Evolutionary conservation across 2,329 filamentous ascomycete species (phyloP), one percentile per base, ranked within the genome.

Genomic region (Pyrenophora seminiperda): DNA sequence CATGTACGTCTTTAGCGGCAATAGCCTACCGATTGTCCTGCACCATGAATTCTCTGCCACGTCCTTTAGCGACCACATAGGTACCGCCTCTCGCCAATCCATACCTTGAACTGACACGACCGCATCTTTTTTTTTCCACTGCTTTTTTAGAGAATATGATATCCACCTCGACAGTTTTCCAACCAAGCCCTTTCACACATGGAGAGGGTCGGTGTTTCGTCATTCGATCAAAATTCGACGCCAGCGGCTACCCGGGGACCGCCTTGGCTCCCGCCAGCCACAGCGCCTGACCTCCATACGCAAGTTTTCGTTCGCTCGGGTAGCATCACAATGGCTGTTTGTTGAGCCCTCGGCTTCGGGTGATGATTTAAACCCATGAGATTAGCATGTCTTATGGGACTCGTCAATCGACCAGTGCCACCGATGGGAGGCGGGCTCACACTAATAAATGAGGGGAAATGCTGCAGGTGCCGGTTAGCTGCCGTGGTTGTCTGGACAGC

Each of bases 11-110:
- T 54, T 52, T 63, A 55, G 58, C 42, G 19, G 46, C 51, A 29
- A 22, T 40, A 36, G 47, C 41, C 27, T 54, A 61, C 63, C 58
- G 54, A 66, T 62, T 67, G 55, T 47, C 43, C 42, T 45, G 33
- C 41, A 45, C 33, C 22, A 17, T 36, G 20, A 29, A 22, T 22
- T 38, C 20, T n/a, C 20, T 24, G 36, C 36, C 33, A 36, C 33
- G 17, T 11, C 10, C 33, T 11, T 7, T 10, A 13, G 5, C 5
- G 24, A 24, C 22, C 4, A 19, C 13, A 6, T 24, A 24, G 2
- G 22, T 9, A 6, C 22, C 10, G 10, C 22, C 22, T 9, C 7
- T 9, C 22, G 2, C 22, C 10, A 13, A 34, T 7, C 32, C 19
- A 34, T 19, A 15, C 32, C 32, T 9, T 18, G 11, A 5, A 34